A percentile compares a stretch with the other conserved stretches of the same genome.
These are phyloP conservation scores for Daldinia eschscholtzii DNA, from an alignment of 2,329 filamentous ascomycete species.

Conservation along the genomic window DNA sequence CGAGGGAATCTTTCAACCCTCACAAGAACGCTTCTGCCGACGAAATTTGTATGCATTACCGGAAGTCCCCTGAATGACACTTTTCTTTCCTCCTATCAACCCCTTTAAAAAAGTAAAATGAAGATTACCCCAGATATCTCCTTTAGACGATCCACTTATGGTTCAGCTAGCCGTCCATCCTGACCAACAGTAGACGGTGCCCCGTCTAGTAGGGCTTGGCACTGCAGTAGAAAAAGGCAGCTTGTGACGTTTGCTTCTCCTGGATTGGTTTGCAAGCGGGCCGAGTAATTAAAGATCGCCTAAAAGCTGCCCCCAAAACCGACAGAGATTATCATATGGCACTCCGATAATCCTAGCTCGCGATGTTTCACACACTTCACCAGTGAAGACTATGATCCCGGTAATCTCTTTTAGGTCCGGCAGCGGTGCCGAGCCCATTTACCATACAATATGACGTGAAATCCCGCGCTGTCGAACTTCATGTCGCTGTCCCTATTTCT, in stretches of 20 bases:
- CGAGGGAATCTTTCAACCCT: conserved; percentile 39
- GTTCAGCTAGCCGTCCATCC: conserved; percentile 31
- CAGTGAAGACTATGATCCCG: conserved; percentile 37
- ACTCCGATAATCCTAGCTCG: conserved; percentile 34
- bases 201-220: conserved; percentile 37
- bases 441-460: conserved; percentile 34
- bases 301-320: conserved; percentile 39
- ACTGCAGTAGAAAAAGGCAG: conserved; percentile 47
- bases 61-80: conserved; percentile 9
- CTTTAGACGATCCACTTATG: conserved; percentile 27
- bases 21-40: conserved; percentile 36
- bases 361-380: conserved; percentile 46
- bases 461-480: conserved; percentile 22
- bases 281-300: conserved; percentile 40
- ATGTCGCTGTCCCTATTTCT: conserved; percentile 21
- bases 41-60: conserved; percentile 47
- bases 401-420: conserved; percentile 28
- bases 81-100: conserved; percentile 10
- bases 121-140: conserved; percentile 44
- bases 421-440: conserved; percentile 24
- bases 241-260: conserved; percentile 46
- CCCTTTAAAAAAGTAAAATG: conserved; percentile 45
- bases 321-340: conserved; percentile 44
- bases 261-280: conserved; percentile 34
- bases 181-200: conserved; percentile 30